phyloP scores from a whole-genome alignment of 1,284 basidiomycete species.

The Kwoniella shivajii region DNA sequence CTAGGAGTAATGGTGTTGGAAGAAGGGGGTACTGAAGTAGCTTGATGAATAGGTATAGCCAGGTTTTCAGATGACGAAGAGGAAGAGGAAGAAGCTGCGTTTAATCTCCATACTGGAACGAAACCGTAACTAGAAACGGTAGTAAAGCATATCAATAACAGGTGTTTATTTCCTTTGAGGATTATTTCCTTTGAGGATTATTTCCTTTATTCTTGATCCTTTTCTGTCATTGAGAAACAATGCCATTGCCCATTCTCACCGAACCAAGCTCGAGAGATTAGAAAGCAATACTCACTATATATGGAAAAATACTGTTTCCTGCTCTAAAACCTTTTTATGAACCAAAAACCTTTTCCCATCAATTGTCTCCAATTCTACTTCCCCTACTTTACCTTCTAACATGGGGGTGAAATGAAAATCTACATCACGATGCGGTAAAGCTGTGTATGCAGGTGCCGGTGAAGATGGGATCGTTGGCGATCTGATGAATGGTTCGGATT shows the following conservation, averaged over 20 bases:
- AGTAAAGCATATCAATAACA: neutral
- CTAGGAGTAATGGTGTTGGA: neutral
- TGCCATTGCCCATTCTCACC: neutral
- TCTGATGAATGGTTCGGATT: neutral
- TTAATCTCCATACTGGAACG: conserved; percentile 41
- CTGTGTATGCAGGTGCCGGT: conserved; percentile 43
- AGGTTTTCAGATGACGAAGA: neutral
- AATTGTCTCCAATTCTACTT: conserved; percentile 41
- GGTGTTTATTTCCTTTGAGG: neutral
- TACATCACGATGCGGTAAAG: conserved; percentile 34
- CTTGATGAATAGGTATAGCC: neutral
- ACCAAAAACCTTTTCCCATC: conserved; percentile 45
- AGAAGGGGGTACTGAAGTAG: neutral
- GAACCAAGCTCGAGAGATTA: neutral
- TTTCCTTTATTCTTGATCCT: conserved; percentile 4
- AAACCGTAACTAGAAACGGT: conserved; percentile 40
- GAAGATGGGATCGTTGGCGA: conserved; percentile 23
- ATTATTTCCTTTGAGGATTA: neutral
- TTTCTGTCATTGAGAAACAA: too few species aligned
- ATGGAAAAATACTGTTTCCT: conserved; percentile 48
- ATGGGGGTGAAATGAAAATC: conserved; percentile 37
- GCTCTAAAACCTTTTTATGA: conserved; percentile 39
- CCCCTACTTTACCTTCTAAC: conserved; percentile 32
- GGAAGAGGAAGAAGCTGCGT: conserved; percentile 2
- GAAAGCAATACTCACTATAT: conserved; percentile 40